These are phyloP conservation scores for Podospora australis DNA, from an alignment of 495 filamentous ascomycete genomes.

Conservation along the genomic window DNA sequence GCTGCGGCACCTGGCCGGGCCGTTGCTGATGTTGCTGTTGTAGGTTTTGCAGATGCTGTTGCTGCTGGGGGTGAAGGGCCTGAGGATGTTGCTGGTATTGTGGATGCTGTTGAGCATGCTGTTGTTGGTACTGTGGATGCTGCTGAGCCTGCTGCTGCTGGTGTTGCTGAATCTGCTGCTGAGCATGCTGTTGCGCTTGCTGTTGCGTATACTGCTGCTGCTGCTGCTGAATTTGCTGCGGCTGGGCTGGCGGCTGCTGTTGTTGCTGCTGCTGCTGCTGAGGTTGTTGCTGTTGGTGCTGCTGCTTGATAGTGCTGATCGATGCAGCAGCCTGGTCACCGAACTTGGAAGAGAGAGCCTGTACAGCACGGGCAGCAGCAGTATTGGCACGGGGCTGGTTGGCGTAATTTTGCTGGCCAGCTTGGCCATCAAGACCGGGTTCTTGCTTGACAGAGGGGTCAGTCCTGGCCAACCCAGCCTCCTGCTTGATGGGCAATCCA, in stretches of 20 bases:
- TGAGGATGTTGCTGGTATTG: conserved; percentile 19
- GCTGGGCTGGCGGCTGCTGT: conserved; percentile 15
- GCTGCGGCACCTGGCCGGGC: conserved; percentile 36
- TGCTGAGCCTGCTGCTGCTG: conserved; percentile 31
- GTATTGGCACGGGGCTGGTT: conserved; percentile 24
- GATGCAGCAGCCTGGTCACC: conserved; percentile 63
- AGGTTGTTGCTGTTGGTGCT: neutral
- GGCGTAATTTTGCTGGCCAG: conserved; percentile 8
- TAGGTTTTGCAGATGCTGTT: conserved; percentile 32
- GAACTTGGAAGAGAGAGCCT: conserved; percentile 61
- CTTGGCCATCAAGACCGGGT: conserved; percentile 14
- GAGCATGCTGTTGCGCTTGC: conserved; percentile 35
- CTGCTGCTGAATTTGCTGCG: conserved; percentile 34
- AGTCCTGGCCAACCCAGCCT: conserved; percentile 56
- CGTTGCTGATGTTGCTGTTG: conserved; percentile 24
- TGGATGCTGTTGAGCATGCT: conserved; percentile 33
- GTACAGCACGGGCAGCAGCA: conserved; percentile 60
- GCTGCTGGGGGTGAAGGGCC: conserved; percentile 19
- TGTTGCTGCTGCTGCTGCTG: conserved; percentile 32
- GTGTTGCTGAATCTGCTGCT: conserved; percentile 23
- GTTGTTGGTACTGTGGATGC: conserved; percentile 39
- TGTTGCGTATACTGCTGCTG: conserved; percentile 40
- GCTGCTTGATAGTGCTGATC: conserved; percentile 46
- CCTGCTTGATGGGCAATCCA: conserved; percentile 62
- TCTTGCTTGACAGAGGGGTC: conserved; percentile 35